These are phyloP conservation scores for Daldinia bambusicola DNA, from an alignment of 495 filamentous ascomycete genomes.

Conservation along the genomic window DNA sequence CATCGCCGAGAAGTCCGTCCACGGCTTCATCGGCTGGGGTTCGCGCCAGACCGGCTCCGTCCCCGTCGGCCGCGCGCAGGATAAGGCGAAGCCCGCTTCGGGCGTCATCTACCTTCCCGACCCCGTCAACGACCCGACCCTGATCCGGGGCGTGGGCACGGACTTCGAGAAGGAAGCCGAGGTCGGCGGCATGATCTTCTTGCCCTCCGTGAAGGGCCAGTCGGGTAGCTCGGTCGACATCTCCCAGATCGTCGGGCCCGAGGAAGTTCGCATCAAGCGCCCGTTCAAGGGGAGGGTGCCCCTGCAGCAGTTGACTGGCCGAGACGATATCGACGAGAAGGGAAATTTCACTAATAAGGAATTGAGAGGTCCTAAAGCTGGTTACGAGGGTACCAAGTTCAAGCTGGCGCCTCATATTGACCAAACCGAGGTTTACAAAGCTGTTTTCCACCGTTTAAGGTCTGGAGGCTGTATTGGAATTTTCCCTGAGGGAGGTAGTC, in stretches of 20 bases:
- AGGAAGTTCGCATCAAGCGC: conserved; percentile 88
- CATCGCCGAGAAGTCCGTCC: conserved; percentile 93
- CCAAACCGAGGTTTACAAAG: conserved; percentile 91
- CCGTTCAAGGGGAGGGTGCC: conserved; percentile 78
- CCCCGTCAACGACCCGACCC: conserved; percentile 81
- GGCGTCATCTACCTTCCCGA: conserved; percentile 94
- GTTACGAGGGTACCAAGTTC: conserved; percentile 81
- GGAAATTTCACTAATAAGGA: conserved; percentile 59
- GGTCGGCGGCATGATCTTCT: conserved; percentile 82
- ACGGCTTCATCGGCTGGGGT: conserved; percentile 84
- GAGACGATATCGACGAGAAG: conserved; percentile 71
- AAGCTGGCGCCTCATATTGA: conserved; percentile 94
- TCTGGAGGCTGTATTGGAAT: conserved; percentile 92
- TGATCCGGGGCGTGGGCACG: conserved; percentile 86
- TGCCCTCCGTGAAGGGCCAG: conserved; percentile 82
- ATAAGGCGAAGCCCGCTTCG: conserved; percentile 79
- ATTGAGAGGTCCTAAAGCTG: conserved; percentile 63
- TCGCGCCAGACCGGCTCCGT: conserved; percentile 84
- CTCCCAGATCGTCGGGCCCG: conserved; percentile 77
- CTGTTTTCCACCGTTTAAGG: conserved; percentile 84
- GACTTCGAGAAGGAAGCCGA: conserved; percentile 81
- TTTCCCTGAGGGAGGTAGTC: conserved; percentile 97
- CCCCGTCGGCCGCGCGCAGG: conserved; percentile 88
- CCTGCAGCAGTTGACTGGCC: conserved; percentile 80
- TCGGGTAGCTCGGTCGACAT: conserved; percentile 82